A percentile compares a stretch with the other conserved stretches of the same genome.
phyloP scores from a whole-genome alignment of 106 monocot genomes.

The Posidonia australis region DNA sequence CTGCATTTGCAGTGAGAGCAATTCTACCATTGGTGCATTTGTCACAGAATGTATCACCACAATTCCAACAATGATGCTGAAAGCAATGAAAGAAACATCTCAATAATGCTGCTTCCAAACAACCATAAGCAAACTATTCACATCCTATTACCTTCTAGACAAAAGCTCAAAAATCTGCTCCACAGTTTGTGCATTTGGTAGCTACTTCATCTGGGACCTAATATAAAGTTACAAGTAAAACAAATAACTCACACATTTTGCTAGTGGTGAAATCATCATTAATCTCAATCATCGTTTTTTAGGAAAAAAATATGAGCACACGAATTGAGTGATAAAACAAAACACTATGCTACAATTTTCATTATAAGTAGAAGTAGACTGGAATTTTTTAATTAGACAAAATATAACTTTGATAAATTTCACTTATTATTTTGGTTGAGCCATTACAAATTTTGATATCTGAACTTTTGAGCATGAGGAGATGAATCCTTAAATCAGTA shows the following conservation, averaged over 20 bases:
- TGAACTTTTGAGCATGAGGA: too few relatives aligned
- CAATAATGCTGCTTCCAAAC: not conserved
- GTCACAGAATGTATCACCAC: conserved; percentile 96
- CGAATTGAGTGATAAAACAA: not conserved
- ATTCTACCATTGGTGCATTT: conserved; percentile 87
- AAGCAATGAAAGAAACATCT: not conserved
- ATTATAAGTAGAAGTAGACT: too few relatives aligned
- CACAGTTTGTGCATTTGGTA: conserved; percentile 70
- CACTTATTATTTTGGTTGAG: not conserved
- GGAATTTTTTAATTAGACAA: too few relatives aligned
- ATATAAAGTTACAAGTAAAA: not conserved
- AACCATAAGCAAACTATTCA: not conserved
- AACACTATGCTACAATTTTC: not conserved
- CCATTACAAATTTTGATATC: too few relatives aligned
- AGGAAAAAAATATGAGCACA: not conserved
- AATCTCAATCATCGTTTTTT: not conserved
- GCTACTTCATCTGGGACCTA: conserved; percentile 95
- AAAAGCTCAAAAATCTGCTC: conserved; percentile 67
- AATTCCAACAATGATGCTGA: conserved; percentile 96
- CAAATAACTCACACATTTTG: not conserved
- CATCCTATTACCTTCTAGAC: conserved; percentile 42
- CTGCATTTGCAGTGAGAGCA: conserved; percentile 72
- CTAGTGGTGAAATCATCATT: not conserved
- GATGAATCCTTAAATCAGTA: not conserved
- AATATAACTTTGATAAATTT: not conserved